A percentile compares a stretch with the other conserved stretches of the same genome.
These are phyloP conservation scores for Kwoniella shandongensis DNA, from an alignment of 768 basidiomycete genomes.

Conservation along the genomic window DNA sequence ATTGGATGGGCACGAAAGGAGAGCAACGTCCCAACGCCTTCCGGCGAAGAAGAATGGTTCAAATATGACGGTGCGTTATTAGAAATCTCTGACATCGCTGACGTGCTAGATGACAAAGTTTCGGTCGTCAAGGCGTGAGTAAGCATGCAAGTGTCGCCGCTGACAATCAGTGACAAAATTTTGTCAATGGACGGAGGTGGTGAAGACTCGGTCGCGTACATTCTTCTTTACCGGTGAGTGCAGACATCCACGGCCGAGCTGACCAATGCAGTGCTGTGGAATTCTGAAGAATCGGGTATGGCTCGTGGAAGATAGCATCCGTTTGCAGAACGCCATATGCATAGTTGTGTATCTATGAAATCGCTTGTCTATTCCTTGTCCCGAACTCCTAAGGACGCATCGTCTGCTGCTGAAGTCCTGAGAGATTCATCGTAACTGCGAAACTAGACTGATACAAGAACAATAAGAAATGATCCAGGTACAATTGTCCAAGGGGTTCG, in stretches of 20 bases:
- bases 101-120: conserved; percentile 68
- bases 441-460: too few relatives aligned
- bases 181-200: conserved; percentile 82
- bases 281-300: neutral
- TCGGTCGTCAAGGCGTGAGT: conserved; percentile 63
- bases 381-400: too few relatives aligned
- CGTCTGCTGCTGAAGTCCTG: too few relatives aligned
- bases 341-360: too few relatives aligned
- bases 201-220: conserved; percentile 85
- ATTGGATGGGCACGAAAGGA: conserved; percentile 86
- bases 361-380: too few relatives aligned
- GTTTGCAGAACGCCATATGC: too few relatives aligned
- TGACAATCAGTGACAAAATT: conserved; percentile 68
- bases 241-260: neutral
- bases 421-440: too few relatives aligned
- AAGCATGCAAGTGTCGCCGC: neutral
- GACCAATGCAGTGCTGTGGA: conserved; percentile 3
- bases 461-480: neutral
- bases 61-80: conserved; percentile 78
- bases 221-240: conserved; percentile 66
- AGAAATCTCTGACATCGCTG: too few relatives aligned
- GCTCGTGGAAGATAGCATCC: conserved; percentile 1
- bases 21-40: conserved; percentile 60
- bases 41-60: conserved; percentile 69
- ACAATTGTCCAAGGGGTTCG: too few relatives aligned